Base-by-base conservation (phyloP, 805 yeast genomes). In the Jamesozyma spencerorum region DNA sequence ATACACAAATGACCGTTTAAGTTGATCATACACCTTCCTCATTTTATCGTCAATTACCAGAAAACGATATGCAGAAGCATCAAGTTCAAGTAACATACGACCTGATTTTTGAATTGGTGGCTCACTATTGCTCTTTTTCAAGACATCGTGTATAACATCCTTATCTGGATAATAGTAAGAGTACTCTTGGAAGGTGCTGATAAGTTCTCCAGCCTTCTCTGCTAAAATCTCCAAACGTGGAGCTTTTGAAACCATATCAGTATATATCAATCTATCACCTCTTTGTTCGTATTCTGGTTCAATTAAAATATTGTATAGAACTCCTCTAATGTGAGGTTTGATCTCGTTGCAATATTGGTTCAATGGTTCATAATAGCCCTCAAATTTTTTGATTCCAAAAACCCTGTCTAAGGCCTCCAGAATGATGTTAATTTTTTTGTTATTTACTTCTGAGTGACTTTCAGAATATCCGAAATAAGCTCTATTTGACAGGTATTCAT, bases 1-100 rank as follows among this genome's bases (percentile, higher is more conserved):
- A 54, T 86, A 86, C 13, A 82, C 63, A n/a, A 88, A 64, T 49
- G 87, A 81, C 46, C 95, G 68, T 58, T 90, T 90, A 0, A 83
- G 86, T 54, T 85, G 87, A 39, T 85, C 72, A 51, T 81, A 66
- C 24, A 85, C 62, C 5, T 81, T 65, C 39, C 72, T 73, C 30
- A 71, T 61, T 52, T 77, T 79, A 1, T 78, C 72, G 39, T 81
- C 85, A 4, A 67, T 65, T 13, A 68, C 68, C 8, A 63, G 48
- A 53, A 66, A 48, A 35, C 58, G 68, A 40, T 72, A 69, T 39
- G 66, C 71, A 18, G 72, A 65, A 1, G 82, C 77, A 54, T 80
- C 79, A 47, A 85, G 64, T 39, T 70, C 74, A 39, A 85, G 64
- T 3, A 77, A 40, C 2, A 53, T 36, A 29, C 61, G 46, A 3